Evolutionary conservation across 2,329 filamentous ascomycete species (phyloP).

Genomic region (Beauveria medogensis): DNA sequence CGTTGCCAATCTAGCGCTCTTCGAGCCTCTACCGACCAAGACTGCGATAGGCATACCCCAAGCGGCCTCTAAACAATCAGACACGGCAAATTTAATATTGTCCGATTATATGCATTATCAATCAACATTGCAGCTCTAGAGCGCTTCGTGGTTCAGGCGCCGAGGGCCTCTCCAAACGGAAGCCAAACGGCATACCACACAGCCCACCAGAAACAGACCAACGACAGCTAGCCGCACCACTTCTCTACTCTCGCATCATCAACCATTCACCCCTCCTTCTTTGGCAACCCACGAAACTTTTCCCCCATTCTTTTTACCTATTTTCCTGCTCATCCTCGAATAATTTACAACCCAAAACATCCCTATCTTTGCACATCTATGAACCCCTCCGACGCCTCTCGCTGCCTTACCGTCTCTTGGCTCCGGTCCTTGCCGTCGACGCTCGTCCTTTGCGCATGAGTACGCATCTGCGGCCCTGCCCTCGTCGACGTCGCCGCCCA

Average conservation of each 20-base stretch:
- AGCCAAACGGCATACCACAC: neutral
- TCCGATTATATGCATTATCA: too few species aligned
- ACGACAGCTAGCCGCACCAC: constrained; percentile 3
- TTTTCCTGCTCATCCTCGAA: neutral
- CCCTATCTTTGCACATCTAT: neutral
- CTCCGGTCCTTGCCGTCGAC: neutral
- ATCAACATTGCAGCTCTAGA: neutral
- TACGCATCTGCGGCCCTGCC: neutral
- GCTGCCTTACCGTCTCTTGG: neutral
- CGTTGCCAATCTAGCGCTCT: neutral
- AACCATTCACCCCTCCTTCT: neutral
- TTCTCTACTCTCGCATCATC: constrained; percentile 5
- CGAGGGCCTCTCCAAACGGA: neutral
- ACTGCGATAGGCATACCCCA: neutral
- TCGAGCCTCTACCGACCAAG: neutral
- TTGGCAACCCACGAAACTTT: neutral
- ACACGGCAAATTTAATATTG: too few species aligned
- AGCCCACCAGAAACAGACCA: constrained; percentile 2
- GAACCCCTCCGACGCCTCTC: neutral
- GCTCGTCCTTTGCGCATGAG: constrained; percentile 5
- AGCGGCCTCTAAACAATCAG: neutral
- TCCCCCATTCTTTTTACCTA: neutral
- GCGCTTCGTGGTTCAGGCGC: neutral
- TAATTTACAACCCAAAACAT: neutral
- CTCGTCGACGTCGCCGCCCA: constrained; percentile 10